Conservation (phyloP, 768 basidiomycete genomes). For the Sporobolomyces roseus region DNA sequence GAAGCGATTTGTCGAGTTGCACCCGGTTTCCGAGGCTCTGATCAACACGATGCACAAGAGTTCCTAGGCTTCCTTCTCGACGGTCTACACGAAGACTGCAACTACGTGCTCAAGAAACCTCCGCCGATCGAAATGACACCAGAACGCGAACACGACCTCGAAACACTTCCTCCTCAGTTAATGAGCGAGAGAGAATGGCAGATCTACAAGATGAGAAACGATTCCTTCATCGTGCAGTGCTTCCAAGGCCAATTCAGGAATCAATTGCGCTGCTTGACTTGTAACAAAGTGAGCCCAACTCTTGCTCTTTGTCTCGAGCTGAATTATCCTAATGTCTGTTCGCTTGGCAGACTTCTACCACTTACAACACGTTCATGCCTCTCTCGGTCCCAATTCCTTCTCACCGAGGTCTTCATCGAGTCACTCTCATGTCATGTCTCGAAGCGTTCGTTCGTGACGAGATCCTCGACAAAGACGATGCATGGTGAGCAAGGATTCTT, state of each 20-base stretch:
- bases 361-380: conserved; percentile 69
- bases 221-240: conserved; percentile 89
- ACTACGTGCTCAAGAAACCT: conserved; percentile 82
- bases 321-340: too few relatives aligned
- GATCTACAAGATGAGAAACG: conserved; percentile 80
- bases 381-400: conserved; percentile 83
- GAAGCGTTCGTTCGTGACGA: conserved; percentile 87
- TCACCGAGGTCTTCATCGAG: conserved; percentile 57
- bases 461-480: conserved; percentile 84
- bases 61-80: conserved; percentile 94
- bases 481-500: conserved; percentile 62
- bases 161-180: conserved; percentile 76
- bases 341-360: conserved; percentile 47
- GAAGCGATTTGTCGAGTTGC: conserved; percentile 82
- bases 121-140: conserved; percentile 64
- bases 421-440: conserved; percentile 73
- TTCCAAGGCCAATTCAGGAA: conserved; percentile 98
- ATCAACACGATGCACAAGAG: conserved; percentile 98
- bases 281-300: conserved; percentile 63
- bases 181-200: conserved; percentile 92
- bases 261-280: conserved; percentile 81
- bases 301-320: too few relatives aligned
- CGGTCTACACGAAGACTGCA: conserved; percentile 93
- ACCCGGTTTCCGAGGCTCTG: conserved; percentile 67
- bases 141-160: conserved; percentile 80